Base-by-base conservation (phyloP, 257 asterid species). In the Ophiorrhiza pumila region DNA sequence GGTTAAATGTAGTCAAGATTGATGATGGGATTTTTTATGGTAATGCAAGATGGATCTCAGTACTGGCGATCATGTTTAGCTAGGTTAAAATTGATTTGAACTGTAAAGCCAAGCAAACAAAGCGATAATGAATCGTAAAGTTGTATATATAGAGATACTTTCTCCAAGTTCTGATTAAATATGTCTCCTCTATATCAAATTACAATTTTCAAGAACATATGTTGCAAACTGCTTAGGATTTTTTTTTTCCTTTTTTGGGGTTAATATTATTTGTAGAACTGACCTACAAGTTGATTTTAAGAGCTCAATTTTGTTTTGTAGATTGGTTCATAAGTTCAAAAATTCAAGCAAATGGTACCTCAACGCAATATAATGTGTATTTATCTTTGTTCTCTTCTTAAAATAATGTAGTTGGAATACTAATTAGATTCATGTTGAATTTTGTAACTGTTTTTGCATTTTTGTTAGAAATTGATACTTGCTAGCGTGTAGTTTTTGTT, bases 271-370 rank as follows among this genome's bases (percentile, higher is more conserved):
- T 4, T 9, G 34, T 25, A 46, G 71, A 63, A 49, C 39, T 71
- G 11, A 50, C 53, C 14, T 47, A 31, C 39, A 37, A 29, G 53
- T 64, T 22, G 31, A 71, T 34, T 63, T 63, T 39, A 43, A 41
- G 56, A 50, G 65, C 43, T 68, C 73, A 49, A 58, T 45, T 67
- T 75, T 66, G 72, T 22, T 60, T n/a, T 42, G 29, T 66, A 52
- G 68, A 32, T 65, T 56, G 49, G 37, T 66, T n/a, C 25, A 66
- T 27, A 47, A 32, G 20, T 60, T 72, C 23, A 61, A 41, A 42
- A 29, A 39, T 49, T 64, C 41, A 50, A 63, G n/a, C 13, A 62
- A 7, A 3, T 61, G n/a, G 57, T 25, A 37, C 18, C 46, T 2
- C 41, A 71, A 8, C 31, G 34, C 20, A 39, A 23, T 47, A 46